Base-by-base conservation (phyloP, 2,329 filamentous ascomycete genomes). In the Penicillium sp. region DNA sequence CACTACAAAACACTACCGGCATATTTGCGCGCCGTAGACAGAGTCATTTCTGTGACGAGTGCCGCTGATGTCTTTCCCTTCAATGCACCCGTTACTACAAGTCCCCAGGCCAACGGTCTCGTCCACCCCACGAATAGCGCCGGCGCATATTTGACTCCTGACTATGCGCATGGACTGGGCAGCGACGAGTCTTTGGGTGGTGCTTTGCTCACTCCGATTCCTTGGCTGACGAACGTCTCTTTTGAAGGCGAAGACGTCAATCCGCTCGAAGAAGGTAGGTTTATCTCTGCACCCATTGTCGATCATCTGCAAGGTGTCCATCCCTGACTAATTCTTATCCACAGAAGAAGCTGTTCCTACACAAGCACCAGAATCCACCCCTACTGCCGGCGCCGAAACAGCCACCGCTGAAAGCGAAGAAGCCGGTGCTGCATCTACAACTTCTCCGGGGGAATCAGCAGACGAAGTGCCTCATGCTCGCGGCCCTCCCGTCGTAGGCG, bases 151-250 rank as follows among this genome's bases (percentile, higher is more conserved):
- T 52, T 64, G 6, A 23, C 43, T 14, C 47, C 61, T 27, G 55
- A 65, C 10, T 51, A 55, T 13, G 57, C 64, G 20, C 54, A 57
- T 35, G 52, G 54, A 4, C 69, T 90, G 5, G 89, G 87, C 2
- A 87, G 84, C 32, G 90, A 96, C 54, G 90, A 95, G 60, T 84
- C 83, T 9, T 70, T 96, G 1, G 90, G 90, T 14, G 92, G 92
- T 5, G 92, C 92, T 0, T 72, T 95, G 12, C 72, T 98, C 33
- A 96, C 90, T 1, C 92, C 90, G 0, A 96, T 98, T 40, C 85
- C 89, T 0, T 98, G 92, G 92, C 69, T 96, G 34, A 72, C 57
- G 41, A 61, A 64, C 51, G 32, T 51, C 22, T 58, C 59, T 1
- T 53, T 62, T 1, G 60, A 54, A 12, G 48, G 44, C 17, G 59